Conservation (phyloP, 352 stramenopile species). For the Phytophthora quininea region DNA sequence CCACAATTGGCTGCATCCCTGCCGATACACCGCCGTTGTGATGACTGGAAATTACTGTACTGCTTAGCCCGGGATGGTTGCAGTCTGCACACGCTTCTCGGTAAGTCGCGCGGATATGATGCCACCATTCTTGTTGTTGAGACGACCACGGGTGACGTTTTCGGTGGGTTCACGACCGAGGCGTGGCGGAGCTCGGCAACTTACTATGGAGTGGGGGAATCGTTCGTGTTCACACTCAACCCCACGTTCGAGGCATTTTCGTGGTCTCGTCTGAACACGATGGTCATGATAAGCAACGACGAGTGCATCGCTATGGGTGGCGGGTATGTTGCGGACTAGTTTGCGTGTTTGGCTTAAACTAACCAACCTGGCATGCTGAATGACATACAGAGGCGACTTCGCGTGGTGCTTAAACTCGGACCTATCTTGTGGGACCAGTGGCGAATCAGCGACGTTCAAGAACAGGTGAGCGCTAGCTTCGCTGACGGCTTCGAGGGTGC, state of each 20-base stretch:
- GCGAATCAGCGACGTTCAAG: conserved; percentile 57
- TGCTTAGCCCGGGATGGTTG: conserved; percentile 70
- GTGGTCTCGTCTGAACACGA: conserved; percentile 66
- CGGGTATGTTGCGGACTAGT: conserved; percentile 38
- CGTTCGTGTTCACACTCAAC: conserved; percentile 74
- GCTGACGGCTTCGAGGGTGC: not conserved
- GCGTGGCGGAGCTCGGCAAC: conserved; percentile 54
- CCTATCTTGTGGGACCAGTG: conserved; percentile 60
- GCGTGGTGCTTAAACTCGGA: conserved; percentile 75
- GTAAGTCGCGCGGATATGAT: conserved; percentile 40
- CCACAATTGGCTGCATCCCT: conserved; percentile 67
- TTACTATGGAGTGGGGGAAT: conserved; percentile 77
- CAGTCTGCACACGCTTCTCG: conserved; percentile 66
- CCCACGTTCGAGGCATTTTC: conserved; percentile 63
- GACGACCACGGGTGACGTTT: conserved; percentile 65
- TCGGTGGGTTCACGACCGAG: conserved; percentile 62
- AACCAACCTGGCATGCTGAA: not conserved
- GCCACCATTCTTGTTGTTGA: conserved; percentile 68
- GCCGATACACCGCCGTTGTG: conserved; percentile 47
- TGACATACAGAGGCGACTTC: conserved; percentile 50
- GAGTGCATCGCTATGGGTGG: conserved; percentile 77
- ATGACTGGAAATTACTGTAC: conserved; percentile 76
- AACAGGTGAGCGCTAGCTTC: conserved; percentile 41
- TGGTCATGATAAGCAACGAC: conserved; percentile 80
- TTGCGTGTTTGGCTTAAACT: too few relatives aligned